Percentiles rank a stretch among this genome's conserved stretches.
Conservation (phyloP, 2,329 filamentous ascomycete genomes). For the Plenodomus biglobosus region DNA sequence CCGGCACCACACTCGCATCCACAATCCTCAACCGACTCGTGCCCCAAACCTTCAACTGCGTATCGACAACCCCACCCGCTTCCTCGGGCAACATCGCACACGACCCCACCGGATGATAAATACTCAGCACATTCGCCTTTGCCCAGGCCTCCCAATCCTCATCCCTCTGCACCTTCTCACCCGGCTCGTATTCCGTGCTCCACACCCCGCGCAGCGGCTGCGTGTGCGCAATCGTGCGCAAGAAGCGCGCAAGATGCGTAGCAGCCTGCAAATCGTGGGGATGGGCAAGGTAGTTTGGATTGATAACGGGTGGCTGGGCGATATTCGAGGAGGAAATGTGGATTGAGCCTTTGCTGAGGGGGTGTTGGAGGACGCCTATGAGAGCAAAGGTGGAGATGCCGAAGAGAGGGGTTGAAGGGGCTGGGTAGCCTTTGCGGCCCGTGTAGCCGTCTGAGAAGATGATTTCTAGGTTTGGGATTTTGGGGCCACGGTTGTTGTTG, state of each 20-base stretch:
- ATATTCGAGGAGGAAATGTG: conserved; percentile 29
- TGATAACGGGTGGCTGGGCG: conserved; percentile 27
- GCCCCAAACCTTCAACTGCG: conserved; percentile 25
- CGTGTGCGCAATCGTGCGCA: conserved; percentile 28
- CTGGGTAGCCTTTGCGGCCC: conserved; percentile 42
- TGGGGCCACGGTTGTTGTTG: conserved; percentile 43
- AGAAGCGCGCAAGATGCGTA: conserved; percentile 24
- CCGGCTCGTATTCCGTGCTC: conserved; percentile 37
- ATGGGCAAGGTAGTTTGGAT: conserved; percentile 34
- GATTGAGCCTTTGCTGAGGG: conserved; percentile 34
- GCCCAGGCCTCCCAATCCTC: conserved; percentile 29
- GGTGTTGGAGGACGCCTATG: conserved; percentile 40
- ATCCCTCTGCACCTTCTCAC: conserved; percentile 27
- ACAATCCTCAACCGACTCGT: conserved; percentile 26
- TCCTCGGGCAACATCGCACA: conserved; percentile 33
- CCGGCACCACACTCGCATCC: conserved; percentile 33
- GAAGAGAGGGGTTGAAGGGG: conserved; percentile 26
- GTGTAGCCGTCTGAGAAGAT: conserved; percentile 53
- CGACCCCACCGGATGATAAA: conserved; percentile 43
- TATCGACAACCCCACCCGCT: conserved; percentile 29
- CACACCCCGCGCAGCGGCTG: conserved; percentile 31
- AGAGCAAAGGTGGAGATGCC: conserved; percentile 38
- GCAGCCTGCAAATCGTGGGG: conserved; percentile 31
- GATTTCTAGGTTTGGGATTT: conserved; percentile 47
- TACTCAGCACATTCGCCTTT: conserved; percentile 20